Percentiles rank a stretch among this genome's conserved stretches.
Evolutionary conservation across 768 basidiomycete genomes (phyloP).

Genomic region (Hydnum rufescens): DNA sequence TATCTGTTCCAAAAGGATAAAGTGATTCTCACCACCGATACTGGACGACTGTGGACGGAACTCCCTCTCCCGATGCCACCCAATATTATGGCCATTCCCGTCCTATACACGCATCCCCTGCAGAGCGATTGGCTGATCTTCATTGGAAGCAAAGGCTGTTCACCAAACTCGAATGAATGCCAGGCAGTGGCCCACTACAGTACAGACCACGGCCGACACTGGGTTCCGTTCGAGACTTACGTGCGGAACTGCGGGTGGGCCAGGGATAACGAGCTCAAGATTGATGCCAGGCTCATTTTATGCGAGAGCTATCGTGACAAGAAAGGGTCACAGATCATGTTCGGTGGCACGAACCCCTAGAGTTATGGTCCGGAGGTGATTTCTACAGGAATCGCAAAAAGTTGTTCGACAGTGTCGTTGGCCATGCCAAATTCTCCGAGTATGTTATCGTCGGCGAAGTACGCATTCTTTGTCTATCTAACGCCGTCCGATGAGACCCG

Average conservation of each 20-base stretch:
- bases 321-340: slow-evolving; percentile 50
- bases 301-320: slow-evolving; percentile 81
- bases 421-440: slow-evolving; percentile 93
- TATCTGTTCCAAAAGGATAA: slow-evolving; percentile 64
- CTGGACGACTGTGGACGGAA: slow-evolving; percentile 49
- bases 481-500: slow-evolving; percentile 22
- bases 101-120: slow-evolving; percentile 72
- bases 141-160: slow-evolving; percentile 60
- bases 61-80: slow-evolving; percentile 45
- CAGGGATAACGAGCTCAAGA: slow-evolving; percentile 49
- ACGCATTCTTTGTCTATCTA: neutral
- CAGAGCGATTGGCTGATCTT: slow-evolving; percentile 71
- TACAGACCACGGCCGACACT: slow-evolving; percentile 53
- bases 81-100: slow-evolving; percentile 55
- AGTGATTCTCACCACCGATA: slow-evolving; percentile 69
- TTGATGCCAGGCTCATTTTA: slow-evolving; percentile 75
- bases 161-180: slow-evolving; percentile 30
- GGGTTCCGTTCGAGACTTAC: slow-evolving; percentile 65
- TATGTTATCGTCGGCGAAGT: slow-evolving; percentile 93
- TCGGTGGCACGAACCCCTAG: slow-evolving; percentile 41
- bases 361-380: slow-evolving; percentile 56
- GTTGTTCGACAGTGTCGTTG: slow-evolving; percentile 75
- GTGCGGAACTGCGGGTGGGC: slow-evolving; percentile 89
- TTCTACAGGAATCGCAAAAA: slow-evolving; percentile 55
- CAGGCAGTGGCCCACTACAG: slow-evolving; percentile 59